These are phyloP conservation scores for Hygrophila difformis DNA, from an alignment of 257 asterid genomes.

Conservation along the genomic window DNA sequence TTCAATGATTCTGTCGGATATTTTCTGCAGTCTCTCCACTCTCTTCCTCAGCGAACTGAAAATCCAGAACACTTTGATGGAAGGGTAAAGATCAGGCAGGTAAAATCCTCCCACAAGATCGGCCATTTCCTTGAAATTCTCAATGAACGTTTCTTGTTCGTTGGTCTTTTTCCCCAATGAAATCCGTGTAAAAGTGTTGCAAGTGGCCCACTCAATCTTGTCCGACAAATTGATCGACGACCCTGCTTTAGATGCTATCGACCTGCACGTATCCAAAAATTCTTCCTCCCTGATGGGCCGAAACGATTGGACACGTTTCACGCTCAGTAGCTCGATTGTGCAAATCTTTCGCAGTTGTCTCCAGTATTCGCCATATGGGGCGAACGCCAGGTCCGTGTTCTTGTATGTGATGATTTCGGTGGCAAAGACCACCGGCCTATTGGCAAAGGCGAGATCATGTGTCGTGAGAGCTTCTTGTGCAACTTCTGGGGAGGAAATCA, in stretches of 20 bases:
- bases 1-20: neutral
- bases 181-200: neutral
- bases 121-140: neutral
- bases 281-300: neutral
- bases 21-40: neutral
- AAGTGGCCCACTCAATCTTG: neutral
- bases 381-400: neutral
- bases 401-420: neutral
- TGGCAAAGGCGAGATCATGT: neutral
- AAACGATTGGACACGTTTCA: neutral
- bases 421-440: neutral
- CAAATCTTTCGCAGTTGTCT: neutral
- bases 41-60: neutral
- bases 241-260: neutral
- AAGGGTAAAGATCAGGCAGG: neutral
- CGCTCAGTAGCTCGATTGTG: neutral
- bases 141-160: neutral
- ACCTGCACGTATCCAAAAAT: neutral
- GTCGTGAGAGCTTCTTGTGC: neutral
- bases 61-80: neutral
- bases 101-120: neutral
- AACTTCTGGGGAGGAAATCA: neutral
- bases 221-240: neutral
- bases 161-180: neutral
- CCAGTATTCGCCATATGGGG: constrained; percentile 5